phyloP scores from a whole-genome alignment of 495 filamentous ascomycete genomes.

The Annulohypoxylon bovei region DNA sequence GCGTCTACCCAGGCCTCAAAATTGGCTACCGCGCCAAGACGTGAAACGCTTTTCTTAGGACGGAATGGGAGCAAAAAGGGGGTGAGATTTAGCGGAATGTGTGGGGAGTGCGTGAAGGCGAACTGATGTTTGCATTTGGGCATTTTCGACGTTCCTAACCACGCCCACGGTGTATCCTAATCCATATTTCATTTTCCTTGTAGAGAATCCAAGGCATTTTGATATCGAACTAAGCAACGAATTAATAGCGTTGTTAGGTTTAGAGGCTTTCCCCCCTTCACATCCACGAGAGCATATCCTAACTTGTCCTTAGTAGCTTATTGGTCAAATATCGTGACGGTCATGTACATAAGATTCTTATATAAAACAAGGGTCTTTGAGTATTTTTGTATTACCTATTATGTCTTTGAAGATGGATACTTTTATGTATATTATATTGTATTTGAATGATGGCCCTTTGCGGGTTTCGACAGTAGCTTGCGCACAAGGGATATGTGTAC shows the following conservation, averaged over 20 bases:
- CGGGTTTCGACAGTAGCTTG: not conserved
- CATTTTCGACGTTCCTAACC: slow-evolving; percentile 7
- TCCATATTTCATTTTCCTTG: slow-evolving; percentile 11
- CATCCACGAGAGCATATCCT: not conserved
- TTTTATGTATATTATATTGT: not conserved
- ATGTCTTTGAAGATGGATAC: not conserved
- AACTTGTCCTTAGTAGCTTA: not conserved
- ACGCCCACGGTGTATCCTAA: slow-evolving; percentile 13
- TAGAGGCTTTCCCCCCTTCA: not conserved
- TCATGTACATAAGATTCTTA: slow-evolving; percentile 13
- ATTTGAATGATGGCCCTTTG: not conserved
- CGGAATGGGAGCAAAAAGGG: slow-evolving; percentile 24
- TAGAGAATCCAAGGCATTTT: slow-evolving; percentile 9
- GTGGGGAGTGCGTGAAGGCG: slow-evolving; percentile 40
- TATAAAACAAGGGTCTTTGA: slow-evolving; percentile 21
- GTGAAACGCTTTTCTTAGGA: slow-evolving; percentile 37
- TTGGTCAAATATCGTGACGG: slow-evolving; percentile 14
- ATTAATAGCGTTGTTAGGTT: slow-evolving; percentile 4
- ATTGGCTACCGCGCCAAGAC: slow-evolving; percentile 43
- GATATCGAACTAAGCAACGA: slow-evolving; percentile 10
- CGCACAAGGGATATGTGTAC: slow-evolving; percentile 4
- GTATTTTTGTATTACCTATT: not conserved
- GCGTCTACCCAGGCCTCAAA: slow-evolving; percentile 34
- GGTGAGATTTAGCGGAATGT: slow-evolving; percentile 42
- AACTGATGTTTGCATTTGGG: slow-evolving; percentile 37